Percentiles rank a stretch among this genome's conserved stretches.
Evolutionary conservation across 2,329 filamentous ascomycete species (phyloP).

Genomic region (Orbilia blumenaviensis): DNA sequence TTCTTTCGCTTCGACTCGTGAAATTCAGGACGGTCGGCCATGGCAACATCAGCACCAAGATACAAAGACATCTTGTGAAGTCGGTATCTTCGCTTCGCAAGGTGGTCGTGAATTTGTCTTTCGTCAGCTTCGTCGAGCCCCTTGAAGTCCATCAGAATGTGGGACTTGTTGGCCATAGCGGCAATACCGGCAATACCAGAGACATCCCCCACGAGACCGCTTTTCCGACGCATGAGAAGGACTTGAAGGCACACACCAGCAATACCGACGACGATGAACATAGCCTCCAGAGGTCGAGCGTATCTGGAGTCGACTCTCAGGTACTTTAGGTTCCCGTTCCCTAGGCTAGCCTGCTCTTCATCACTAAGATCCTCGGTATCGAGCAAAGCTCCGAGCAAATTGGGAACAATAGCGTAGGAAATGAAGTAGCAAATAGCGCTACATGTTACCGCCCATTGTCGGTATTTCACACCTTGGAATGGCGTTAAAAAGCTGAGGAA

Average conservation of each 20-base stretch:
- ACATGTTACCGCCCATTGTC: constrained; percentile 74
- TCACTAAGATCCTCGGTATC: constrained; percentile 27
- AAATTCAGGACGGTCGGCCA: constrained; percentile 62
- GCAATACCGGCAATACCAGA: constrained; percentile 78
- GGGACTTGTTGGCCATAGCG: constrained; percentile 77
- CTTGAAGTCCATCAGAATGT: constrained; percentile 78
- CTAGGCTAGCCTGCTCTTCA: not conserved
- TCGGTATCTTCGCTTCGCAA: constrained; percentile 74
- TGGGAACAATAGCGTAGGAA: constrained; percentile 74
- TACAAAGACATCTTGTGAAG: constrained; percentile 76
- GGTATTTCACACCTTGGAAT: constrained; percentile 69
- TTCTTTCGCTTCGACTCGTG: constrained; percentile 47
- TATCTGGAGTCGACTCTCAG: constrained; percentile 64
- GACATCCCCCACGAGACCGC: constrained; percentile 74
- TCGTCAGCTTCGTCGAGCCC: constrained; percentile 75
- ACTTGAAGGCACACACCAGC: constrained; percentile 70
- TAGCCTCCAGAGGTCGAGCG: constrained; percentile 70
- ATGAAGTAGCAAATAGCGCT: constrained; percentile 73
- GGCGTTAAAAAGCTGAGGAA: constrained; percentile 73
- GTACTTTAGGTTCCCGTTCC: constrained; percentile 23
- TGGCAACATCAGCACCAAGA: constrained; percentile 65
- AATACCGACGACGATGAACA: constrained; percentile 68
- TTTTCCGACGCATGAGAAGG: constrained; percentile 70
- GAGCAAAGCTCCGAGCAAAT: constrained; percentile 65
- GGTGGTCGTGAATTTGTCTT: constrained; percentile 72